Conservation (phyloP, 805 yeast species). For the Saturnispora silvae region DNA sequence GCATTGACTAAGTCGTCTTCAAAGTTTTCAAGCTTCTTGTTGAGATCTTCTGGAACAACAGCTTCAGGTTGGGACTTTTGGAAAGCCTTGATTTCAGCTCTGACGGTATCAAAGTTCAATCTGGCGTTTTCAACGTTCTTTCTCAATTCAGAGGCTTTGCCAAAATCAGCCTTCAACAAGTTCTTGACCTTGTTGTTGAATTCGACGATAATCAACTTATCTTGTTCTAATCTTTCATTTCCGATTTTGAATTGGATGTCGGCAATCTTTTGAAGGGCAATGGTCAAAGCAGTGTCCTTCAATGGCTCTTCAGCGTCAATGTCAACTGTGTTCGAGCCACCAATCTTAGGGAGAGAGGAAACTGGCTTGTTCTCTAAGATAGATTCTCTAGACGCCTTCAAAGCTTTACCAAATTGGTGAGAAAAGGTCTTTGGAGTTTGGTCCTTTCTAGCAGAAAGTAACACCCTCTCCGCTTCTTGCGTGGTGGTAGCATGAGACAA, state of each 20-base stretch:
- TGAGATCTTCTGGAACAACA: constrained; percentile 39
- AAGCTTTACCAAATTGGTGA: constrained; percentile 55
- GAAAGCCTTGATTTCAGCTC: constrained; percentile 41
- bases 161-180: constrained; percentile 47
- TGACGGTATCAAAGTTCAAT: constrained; percentile 55
- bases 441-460: constrained; percentile 27
- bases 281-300: constrained; percentile 33
- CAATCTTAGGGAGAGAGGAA: constrained; percentile 6
- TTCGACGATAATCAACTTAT: constrained; percentile 45
- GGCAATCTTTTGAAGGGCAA: constrained; percentile 43
- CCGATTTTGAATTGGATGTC: constrained; percentile 55
- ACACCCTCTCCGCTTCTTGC: constrained; percentile 52
- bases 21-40: constrained; percentile 40
- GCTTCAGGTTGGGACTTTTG: constrained; percentile 28
- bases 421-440: constrained; percentile 59
- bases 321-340: constrained; percentile 2
- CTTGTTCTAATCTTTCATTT: constrained; percentile 59
- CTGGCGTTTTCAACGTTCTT: constrained; percentile 61
- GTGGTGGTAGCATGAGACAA: constrained; percentile 56
- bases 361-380: constrained; percentile 14
- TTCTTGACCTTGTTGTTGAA: constrained; percentile 47
- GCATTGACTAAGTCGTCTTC: constrained; percentile 79
- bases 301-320: constrained; percentile 3
- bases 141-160: constrained; percentile 49
- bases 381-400: constrained; percentile 40